Conservation (phyloP, 805 yeast species). For the Candida boleticola region DNA sequence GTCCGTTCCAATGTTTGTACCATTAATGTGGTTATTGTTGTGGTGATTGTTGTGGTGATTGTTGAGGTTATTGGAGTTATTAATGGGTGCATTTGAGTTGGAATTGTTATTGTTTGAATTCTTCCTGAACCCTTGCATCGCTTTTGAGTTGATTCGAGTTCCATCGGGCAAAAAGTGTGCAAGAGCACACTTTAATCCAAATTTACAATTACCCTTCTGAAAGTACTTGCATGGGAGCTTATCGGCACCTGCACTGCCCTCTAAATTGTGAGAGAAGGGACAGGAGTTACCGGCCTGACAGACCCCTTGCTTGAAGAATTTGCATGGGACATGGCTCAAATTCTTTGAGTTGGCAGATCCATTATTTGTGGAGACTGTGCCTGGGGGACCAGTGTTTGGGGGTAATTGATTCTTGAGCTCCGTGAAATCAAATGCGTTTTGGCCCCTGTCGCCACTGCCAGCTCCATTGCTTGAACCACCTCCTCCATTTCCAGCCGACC, state of each 20-base stretch:
- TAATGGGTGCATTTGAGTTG: not conserved
- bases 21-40: too few relatives aligned
- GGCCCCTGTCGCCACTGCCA: not conserved
- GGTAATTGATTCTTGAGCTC: slow-evolving; percentile 22
- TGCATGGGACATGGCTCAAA: slow-evolving; percentile 93
- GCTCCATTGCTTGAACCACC: not conserved
- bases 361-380: slow-evolving; percentile 18
- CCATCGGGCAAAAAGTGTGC: slow-evolving; percentile 92
- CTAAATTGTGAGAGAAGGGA: slow-evolving; percentile 82
- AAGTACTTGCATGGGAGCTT: slow-evolving; percentile 84
- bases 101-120: slow-evolving; percentile 2
- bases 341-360: slow-evolving; percentile 36
- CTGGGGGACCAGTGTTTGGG: slow-evolving; percentile 38
- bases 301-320: slow-evolving; percentile 85
- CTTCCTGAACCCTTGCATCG: slow-evolving; percentile 1
- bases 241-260: slow-evolving; percentile 50
- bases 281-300: slow-evolving; percentile 94
- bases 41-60: not conserved
- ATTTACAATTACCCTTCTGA: slow-evolving; percentile 95
- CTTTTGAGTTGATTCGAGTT: slow-evolving; percentile 61
- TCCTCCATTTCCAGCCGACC: too few relatives aligned
- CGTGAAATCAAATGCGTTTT: slow-evolving; percentile 14
- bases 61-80: not conserved
- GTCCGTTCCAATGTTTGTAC: not conserved
- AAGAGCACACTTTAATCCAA: slow-evolving; percentile 91